These are phyloP conservation scores for Amanita thiersii DNA, from an alignment of 768 basidiomycete species.

Conservation along the genomic window DNA sequence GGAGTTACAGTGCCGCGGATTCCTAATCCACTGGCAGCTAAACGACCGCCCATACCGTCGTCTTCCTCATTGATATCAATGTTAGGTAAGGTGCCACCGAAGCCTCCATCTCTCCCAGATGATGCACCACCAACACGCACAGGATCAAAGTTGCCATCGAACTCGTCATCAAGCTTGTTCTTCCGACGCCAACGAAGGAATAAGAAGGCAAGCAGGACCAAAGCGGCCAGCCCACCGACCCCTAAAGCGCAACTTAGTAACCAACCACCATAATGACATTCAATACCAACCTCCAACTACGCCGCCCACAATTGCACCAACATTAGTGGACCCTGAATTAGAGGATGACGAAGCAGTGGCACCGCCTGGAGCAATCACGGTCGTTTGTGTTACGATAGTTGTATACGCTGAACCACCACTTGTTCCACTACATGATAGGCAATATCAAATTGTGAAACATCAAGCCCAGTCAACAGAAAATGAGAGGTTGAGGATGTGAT, in stretches of 20 bases:
- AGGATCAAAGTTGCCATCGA: constrained; percentile 36
- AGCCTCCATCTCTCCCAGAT: constrained; percentile 8
- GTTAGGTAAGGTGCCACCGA: constrained; percentile 11
- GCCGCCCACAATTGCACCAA: constrained; percentile 42
- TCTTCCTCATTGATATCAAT: constrained; percentile 17
- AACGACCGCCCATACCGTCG: constrained; percentile 27
- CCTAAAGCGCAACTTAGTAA: constrained; percentile 15
- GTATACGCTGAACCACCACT: constrained; percentile 22
- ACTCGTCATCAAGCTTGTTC: constrained; percentile 17
- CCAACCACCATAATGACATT: not conserved
- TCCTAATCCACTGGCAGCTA: constrained; percentile 19
- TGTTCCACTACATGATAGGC: not conserved
- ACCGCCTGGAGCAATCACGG: constrained; percentile 18
- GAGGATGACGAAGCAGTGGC: constrained; percentile 11
- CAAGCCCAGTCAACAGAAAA: not conserved
- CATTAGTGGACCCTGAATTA: constrained; percentile 13
- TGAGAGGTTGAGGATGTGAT: constrained; percentile 5
- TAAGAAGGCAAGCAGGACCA: constrained; percentile 18
- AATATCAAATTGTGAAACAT: not conserved
- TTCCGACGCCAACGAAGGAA: constrained; percentile 19
- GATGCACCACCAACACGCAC: constrained; percentile 15
- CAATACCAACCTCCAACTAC: constrained; percentile 36
- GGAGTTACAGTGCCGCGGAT: constrained; percentile 25
- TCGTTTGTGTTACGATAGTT: constrained; percentile 17
- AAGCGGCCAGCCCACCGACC: constrained; percentile 18